Base-by-base conservation (phyloP, 2,329 filamentous ascomycete species). In the Colletotrichum viniferum region DNA sequence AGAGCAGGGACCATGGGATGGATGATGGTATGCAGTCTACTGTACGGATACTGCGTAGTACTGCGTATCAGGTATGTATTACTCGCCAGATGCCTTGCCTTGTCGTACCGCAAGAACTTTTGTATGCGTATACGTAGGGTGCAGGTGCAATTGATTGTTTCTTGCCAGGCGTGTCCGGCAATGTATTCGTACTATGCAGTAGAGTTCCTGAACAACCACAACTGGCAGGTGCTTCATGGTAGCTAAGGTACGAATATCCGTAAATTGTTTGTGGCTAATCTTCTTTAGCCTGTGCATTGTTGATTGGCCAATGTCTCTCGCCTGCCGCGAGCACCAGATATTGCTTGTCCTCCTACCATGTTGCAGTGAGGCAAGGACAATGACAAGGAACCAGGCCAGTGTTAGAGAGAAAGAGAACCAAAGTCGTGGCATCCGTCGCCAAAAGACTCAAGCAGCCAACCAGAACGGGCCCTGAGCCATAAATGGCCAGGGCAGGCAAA, bases 401-500 rank as follows among this genome's bases (percentile, higher is more conserved):
- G 55, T 58, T 12, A 52, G 69, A 67, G 52, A 66, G 62, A 67
- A 69, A 66, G 28, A 71, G 28, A 38, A 56, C 70, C 34, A 32
- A 61, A 56, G 70, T n/a, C 63, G 28, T 28, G 71, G 64, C 56
- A 56, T 28, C 16, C 34, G 43, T 16, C 21, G n/a, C 62, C 65
- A 34, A 24, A 28, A 56, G 55, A 56, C 38, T 26, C 62, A 34
- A 34, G 62, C 10, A 75, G 43, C 73, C 73, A 75, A 75, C 58
- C 69, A 75, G 56, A 28, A 60, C 24, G 28, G 52, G 56, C 32
- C 69, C 48, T 38, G 56, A 14, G 64, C 14, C 36, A 58, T 73
- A 56, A 73, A 55, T 71, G 60, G 26, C 26, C 43, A 73, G 69
- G 73, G 73, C 73, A 75, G 73, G 73, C 73, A 75, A 69, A 68